Base-by-base conservation (phyloP, 1,139 yeast species). In the Saccharomyces hybrid region DNA sequence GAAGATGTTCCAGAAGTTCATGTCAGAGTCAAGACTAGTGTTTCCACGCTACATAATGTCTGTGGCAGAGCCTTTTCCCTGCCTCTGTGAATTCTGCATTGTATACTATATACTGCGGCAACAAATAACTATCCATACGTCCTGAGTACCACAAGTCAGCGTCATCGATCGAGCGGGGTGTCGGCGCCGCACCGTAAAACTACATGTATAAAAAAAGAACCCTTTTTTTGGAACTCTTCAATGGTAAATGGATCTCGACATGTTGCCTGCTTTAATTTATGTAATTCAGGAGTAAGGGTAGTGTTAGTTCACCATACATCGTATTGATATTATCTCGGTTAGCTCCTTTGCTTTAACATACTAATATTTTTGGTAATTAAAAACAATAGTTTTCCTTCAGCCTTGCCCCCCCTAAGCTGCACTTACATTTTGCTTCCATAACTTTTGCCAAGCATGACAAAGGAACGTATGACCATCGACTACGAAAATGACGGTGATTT, bases 1-100 rank as follows among this genome's bases (percentile, higher is more conserved):
- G 56, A 57, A 8, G 56, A 56, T 31, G 57, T 67, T 48, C 47
- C 49, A 16, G 78, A 74, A 51, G 62, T 63, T 8, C 78, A 75
- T 54, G 71, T 75, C 6, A 68, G 79, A 23, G 74, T 77, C 8
- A 67, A 77, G 50, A 76, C 81, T 0, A 77, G 76, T 6, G 70
- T 71, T 4, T 68, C 78, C 2, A 68, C 70, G 50, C 64, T 78
- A 30, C 82, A 79, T 59, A 79, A 79, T 57, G 66, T 71, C 6
- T 67, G 69, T 46, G 82, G 82, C 14, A 55, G 56, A 8, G 67
- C 67, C 28, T 74, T 68, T 56, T 65, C 67, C 7, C 72, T 76
- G 62, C 67, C 65, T 26, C 62, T 71, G 56, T 70, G 63, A 56
- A 11, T 11, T 38, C 44, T 20, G 23, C 44, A 38, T 11, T 38